These are phyloP conservation scores for Tolypocladium tropicale DNA, from an alignment of 2,329 filamentous ascomycete genomes.

Conservation along the genomic window DNA sequence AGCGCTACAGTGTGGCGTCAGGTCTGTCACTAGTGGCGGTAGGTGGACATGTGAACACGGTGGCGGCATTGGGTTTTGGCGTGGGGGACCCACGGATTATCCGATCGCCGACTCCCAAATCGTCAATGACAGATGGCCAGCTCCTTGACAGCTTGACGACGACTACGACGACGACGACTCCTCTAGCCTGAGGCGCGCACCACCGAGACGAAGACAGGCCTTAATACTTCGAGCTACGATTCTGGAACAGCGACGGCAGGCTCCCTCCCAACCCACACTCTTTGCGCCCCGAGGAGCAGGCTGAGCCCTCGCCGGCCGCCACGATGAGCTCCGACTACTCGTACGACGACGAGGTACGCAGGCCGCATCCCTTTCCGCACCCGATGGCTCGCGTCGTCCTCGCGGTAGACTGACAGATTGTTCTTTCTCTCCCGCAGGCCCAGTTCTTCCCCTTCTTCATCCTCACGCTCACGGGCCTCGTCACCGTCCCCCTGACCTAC, in stretches of 20 bases:
- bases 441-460: slow-evolving; percentile 99
- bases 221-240: background rate
- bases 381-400: background rate
- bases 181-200: background rate
- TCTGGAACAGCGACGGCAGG: background rate
- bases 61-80: slow-evolving; percentile 15
- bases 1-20: background rate
- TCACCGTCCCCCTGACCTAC: slow-evolving; percentile 87
- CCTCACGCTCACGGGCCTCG: slow-evolving; percentile 75
- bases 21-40: background rate
- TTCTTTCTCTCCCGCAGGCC: slow-evolving; percentile 46
- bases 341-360: slow-evolving; percentile 79
- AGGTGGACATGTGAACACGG: slow-evolving; percentile 19
- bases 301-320: slow-evolving; percentile 26
- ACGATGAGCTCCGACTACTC: slow-evolving; percentile 92
- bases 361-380: background rate
- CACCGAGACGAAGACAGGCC: background rate
- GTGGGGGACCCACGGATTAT: slow-evolving; percentile 19
- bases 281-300: slow-evolving; percentile 12
- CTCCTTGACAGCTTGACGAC: background rate
- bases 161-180: background rate
- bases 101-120: slow-evolving; percentile 15
- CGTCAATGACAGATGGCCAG: background rate
- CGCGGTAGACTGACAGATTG: background rate
- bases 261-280: background rate